A percentile compares a stretch with the other conserved stretches of the same genome.
These are phyloP conservation scores for Neurospora sp. DNA, from an alignment of 495 filamentous ascomycete genomes.

Conservation along the genomic window DNA sequence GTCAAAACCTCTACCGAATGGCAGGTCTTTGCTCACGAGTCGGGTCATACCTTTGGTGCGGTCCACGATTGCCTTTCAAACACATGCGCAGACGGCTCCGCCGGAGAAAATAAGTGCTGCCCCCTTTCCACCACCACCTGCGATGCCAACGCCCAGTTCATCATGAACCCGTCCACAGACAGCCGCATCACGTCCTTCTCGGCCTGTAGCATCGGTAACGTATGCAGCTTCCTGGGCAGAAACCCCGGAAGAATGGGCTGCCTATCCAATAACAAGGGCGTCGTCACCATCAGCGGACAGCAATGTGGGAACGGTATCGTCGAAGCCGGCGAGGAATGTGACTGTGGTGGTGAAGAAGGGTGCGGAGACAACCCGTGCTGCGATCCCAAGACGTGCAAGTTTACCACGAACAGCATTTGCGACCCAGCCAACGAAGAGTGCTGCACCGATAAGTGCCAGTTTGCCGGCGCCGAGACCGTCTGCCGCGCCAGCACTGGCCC, in stretches of 20 bases:
- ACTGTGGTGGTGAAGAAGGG: slow-evolving; percentile 68
- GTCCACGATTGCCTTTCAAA: slow-evolving; percentile 76
- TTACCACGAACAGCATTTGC: slow-evolving; percentile 64
- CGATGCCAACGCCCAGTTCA: slow-evolving; percentile 64
- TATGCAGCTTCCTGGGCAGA: slow-evolving; percentile 80
- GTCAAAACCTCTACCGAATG: slow-evolving; percentile 75
- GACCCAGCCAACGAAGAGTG: slow-evolving; percentile 89
- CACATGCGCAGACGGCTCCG: slow-evolving; percentile 52
- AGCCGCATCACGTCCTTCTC: slow-evolving; percentile 68
- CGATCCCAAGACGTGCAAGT: slow-evolving; percentile 80
- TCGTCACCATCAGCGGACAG: slow-evolving; percentile 75
- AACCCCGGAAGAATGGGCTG: slow-evolving; percentile 69
- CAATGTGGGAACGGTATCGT: slow-evolving; percentile 97
- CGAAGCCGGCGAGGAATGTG: slow-evolving; percentile 86
- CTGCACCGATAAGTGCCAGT: slow-evolving; percentile 66
- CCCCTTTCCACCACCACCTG: slow-evolving; percentile 61
- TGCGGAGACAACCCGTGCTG: slow-evolving; percentile 76
- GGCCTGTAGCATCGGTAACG: slow-evolving; percentile 80
- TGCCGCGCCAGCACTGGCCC: slow-evolving; percentile 68
- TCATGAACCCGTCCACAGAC: slow-evolving; percentile 91
- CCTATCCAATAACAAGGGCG: slow-evolving; percentile 69
- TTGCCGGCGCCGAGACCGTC: slow-evolving; percentile 51
- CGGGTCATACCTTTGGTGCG: slow-evolving; percentile 90
- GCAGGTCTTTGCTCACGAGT: slow-evolving; percentile 96
- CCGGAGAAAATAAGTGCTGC: slow-evolving; percentile 71